Evolutionary conservation across 768 basidiomycete genomes (phyloP).

Genomic region (Tricholoma bakamatsutake): DNA sequence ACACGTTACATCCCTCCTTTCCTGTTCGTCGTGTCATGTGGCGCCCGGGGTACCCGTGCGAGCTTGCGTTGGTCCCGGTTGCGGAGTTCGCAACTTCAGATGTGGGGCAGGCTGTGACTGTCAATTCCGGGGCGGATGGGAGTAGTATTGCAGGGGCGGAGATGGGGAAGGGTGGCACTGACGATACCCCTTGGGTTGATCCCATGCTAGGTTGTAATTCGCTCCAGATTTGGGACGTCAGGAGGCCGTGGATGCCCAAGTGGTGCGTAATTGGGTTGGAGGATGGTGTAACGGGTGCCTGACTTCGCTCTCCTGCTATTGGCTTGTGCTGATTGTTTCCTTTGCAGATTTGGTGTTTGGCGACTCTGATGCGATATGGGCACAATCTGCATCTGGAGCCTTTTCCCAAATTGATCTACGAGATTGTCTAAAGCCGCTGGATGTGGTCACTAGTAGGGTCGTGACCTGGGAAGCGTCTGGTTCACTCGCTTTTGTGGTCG

Average conservation of each 20-base stretch:
- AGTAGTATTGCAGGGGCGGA: constrained; percentile 3
- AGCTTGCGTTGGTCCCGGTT: constrained; percentile 69
- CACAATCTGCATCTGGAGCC: constrained; percentile 66
- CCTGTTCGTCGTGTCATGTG: constrained; percentile 70
- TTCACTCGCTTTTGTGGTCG: constrained; percentile 60
- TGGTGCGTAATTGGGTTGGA: constrained; percentile 73
- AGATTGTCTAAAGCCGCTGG: constrained; percentile 56
- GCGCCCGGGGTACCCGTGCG: constrained; percentile 74
- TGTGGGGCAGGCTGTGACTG: constrained; percentile 11
- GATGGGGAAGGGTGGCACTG: constrained; percentile 2
- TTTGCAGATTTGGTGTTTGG: constrained; percentile 60
- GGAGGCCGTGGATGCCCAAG: constrained; percentile 76
- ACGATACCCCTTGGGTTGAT: constrained; percentile 8
- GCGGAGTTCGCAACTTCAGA: constrained; percentile 36
- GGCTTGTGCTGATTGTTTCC: not conserved
- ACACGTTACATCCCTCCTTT: constrained; percentile 69
- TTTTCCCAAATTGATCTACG: constrained; percentile 79
- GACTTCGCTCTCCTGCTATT: not conserved
- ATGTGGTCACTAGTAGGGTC: constrained; percentile 58
- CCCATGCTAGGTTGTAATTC: constrained; percentile 46
- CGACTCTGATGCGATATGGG: constrained; percentile 68
- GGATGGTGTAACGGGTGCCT: constrained; percentile 69
- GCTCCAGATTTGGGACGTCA: constrained; percentile 84
- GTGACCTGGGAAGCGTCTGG: constrained; percentile 64
- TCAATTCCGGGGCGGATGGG: constrained; percentile 15